Conservation (phyloP, 768 basidiomycete species). For the Dacryopinax primogenitus region DNA sequence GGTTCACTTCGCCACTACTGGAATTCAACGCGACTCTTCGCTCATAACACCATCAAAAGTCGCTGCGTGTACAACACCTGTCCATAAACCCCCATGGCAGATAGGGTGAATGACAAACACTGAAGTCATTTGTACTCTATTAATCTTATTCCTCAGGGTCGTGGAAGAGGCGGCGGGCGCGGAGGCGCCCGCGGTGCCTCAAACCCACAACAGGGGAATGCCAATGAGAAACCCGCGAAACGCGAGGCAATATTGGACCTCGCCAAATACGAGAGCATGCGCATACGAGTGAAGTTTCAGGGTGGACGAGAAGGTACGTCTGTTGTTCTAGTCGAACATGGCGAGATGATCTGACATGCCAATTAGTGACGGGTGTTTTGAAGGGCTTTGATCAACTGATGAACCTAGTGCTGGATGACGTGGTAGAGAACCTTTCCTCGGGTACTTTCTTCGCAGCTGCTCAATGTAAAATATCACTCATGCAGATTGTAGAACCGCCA, state of each 20-base stretch:
- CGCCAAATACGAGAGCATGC: conserved; percentile 83
- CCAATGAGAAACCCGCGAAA: conserved; percentile 51
- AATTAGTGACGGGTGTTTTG: conserved; percentile 70
- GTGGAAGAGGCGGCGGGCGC: conserved; percentile 36
- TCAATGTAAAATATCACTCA: not conserved
- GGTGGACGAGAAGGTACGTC: conserved; percentile 81
- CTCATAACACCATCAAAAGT: not conserved
- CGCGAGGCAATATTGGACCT: conserved; percentile 93
- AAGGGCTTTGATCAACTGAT: conserved; percentile 95
- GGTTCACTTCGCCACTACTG: not conserved
- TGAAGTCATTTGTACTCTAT: not conserved
- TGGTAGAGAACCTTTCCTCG: conserved; percentile 59
- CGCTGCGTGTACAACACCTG: not conserved
- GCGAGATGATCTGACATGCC: not conserved
- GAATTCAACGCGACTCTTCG: not conserved
- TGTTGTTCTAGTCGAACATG: conserved; percentile 9
- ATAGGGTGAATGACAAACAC: not conserved
- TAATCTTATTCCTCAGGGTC: conserved; percentile 32
- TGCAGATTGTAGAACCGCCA: conserved; percentile 9
- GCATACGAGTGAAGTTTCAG: conserved; percentile 93
- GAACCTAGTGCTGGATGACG: conserved; percentile 94
- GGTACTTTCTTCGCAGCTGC: conserved; percentile 33
- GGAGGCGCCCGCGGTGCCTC: conserved; percentile 27
- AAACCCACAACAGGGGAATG: conserved; percentile 36
- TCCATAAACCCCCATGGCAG: not conserved